Conservation (phyloP, 768 basidiomycete species). For the Termitomyces sp. region DNA sequence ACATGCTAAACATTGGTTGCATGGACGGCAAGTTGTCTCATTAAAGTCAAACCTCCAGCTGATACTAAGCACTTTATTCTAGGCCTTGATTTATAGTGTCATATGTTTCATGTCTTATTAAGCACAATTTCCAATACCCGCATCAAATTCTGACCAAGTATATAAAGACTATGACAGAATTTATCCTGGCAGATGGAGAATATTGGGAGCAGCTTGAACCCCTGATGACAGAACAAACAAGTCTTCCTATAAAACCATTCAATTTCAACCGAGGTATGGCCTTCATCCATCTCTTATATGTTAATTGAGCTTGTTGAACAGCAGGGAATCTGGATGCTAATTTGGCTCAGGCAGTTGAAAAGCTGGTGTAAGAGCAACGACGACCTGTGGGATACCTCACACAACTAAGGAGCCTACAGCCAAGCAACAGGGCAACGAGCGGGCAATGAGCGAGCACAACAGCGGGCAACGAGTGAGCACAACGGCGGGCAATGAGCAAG, state of each 20-base stretch:
- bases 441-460: too few relatives aligned
- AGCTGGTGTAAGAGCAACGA: too few relatives aligned
- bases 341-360: background rate
- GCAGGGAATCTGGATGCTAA: background rate
- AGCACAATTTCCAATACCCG: background rate
- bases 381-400: too few relatives aligned
- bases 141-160: background rate
- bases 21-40: background rate
- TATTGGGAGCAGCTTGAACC: background rate
- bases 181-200: background rate
- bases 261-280: background rate
- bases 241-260: background rate
- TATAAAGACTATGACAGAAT: background rate
- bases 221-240: too few relatives aligned
- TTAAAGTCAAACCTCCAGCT: background rate
- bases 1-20: background rate
- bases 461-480: too few relatives aligned
- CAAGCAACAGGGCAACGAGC: too few relatives aligned
- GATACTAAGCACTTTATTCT: background rate
- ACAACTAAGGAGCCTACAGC: too few relatives aligned
- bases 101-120: background rate
- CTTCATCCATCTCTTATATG: background rate
- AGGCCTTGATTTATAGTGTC: conserved; percentile 2
- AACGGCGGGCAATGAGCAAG: too few relatives aligned
- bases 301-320: background rate